These are phyloP conservation scores for Solanum sejunctum DNA, from an alignment of 257 asterid genomes.

Conservation along the genomic window DNA sequence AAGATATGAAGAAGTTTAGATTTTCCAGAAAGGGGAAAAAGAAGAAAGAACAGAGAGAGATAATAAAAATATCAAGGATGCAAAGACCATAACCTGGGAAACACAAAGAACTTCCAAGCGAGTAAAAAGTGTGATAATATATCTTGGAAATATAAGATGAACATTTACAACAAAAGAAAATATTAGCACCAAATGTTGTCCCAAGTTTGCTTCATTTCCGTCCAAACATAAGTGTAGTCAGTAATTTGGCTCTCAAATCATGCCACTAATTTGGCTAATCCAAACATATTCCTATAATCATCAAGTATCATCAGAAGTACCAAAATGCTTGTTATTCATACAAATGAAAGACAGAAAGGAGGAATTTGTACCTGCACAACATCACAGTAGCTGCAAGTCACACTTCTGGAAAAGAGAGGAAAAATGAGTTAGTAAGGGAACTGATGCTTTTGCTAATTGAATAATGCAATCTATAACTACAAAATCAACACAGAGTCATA, in stretches of 20 bases:
- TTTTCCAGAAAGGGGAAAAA: neutral
- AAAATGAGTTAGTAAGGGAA: slow-evolving; percentile 12
- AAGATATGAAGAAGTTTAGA: neutral
- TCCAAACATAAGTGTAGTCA: neutral
- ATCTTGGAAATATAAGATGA: neutral
- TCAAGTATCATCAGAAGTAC: neutral
- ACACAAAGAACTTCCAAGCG: neutral
- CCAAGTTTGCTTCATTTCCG: neutral
- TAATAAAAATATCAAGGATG: neutral
- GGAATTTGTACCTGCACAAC: slow-evolving; percentile 55
- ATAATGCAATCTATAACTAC: neutral
- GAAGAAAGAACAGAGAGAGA: neutral
- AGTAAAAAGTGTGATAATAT: neutral
- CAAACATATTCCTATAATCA: neutral
- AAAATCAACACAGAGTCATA: neutral
- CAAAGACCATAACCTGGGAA: neutral
- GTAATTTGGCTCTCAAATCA: neutral
- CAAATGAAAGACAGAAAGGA: neutral
- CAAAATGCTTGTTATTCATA: neutral
- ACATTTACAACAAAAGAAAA: neutral
- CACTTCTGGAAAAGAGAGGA: slow-evolving; percentile 43
- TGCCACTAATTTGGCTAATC: neutral
- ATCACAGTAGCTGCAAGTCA: slow-evolving; percentile 77
- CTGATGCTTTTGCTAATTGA: neutral
- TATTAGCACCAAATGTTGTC: neutral